phyloP scores from a whole-genome alignment of 1,284 basidiomycete species.

The Takashimella tepidaria region DNA sequence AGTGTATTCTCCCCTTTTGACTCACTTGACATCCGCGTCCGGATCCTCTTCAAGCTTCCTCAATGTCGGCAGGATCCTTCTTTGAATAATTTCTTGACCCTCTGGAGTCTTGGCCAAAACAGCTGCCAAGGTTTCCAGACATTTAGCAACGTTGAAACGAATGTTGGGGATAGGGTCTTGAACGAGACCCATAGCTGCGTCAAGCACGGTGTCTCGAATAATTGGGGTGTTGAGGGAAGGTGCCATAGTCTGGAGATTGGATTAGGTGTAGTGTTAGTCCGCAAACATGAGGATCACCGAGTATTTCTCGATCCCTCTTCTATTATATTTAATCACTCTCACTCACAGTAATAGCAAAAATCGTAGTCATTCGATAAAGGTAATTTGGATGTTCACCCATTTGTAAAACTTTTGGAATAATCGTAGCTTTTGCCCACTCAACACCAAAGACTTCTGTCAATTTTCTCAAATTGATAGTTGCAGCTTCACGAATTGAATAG shows the following conservation, averaged over 20 bases:
- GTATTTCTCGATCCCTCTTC: slow-evolving; percentile 1
- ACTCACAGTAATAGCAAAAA: slow-evolving; percentile 93
- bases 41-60: slow-evolving; percentile 83
- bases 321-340: background rate
- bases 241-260: slow-evolving; percentile 71
- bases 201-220: slow-evolving; percentile 78
- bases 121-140: slow-evolving; percentile 75
- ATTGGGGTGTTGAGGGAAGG: slow-evolving; percentile 85
- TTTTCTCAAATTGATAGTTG: slow-evolving; percentile 94
- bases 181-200: slow-evolving; percentile 76
- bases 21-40: slow-evolving; percentile 88
- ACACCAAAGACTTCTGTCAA: slow-evolving; percentile 98
- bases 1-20: too few relatives aligned
- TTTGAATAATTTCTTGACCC: slow-evolving; percentile 67
- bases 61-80: slow-evolving; percentile 73
- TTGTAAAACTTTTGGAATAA: slow-evolving; percentile 94
- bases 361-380: slow-evolving; percentile 97
- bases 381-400: slow-evolving; percentile 99
- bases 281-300: slow-evolving; percentile 7
- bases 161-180: slow-evolving; percentile 97
- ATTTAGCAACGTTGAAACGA: slow-evolving; percentile 97
- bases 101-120: slow-evolving; percentile 64
- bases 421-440: slow-evolving; percentile 90
- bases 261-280: background rate
- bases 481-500: slow-evolving; percentile 95